phyloP scores from a whole-genome alignment of 768 basidiomycete genomes.

The Lentinus brumalis region DNA sequence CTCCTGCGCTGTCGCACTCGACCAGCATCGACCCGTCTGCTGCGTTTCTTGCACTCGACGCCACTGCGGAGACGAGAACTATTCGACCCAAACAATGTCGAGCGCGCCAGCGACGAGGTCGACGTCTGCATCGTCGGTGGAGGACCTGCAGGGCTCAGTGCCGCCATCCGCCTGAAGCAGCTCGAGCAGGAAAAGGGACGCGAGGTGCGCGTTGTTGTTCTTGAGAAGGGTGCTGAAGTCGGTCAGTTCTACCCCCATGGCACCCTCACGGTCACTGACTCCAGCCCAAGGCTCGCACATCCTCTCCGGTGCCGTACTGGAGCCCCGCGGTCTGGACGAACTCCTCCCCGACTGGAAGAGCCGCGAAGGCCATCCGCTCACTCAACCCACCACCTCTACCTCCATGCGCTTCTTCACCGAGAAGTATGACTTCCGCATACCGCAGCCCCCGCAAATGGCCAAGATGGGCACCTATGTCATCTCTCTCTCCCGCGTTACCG shows the following conservation, averaged over 20 bases:
- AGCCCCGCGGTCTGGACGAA: conserved; percentile 88
- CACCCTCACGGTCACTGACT: not conserved
- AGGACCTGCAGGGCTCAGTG: conserved; percentile 92
- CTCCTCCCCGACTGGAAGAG: conserved; percentile 85
- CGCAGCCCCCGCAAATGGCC: conserved; percentile 96
- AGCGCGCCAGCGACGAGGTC: conserved; percentile 87
- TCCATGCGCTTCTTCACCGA: conserved; percentile 85
- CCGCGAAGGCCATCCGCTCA: conserved; percentile 71
- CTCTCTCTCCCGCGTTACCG: conserved; percentile 84
- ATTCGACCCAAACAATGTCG: conserved; percentile 62
- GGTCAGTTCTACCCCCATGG: conserved; percentile 51
- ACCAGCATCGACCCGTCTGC: not conserved
- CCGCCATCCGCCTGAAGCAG: conserved; percentile 96
- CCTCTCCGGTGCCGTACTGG: conserved; percentile 93
- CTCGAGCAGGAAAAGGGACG: conserved; percentile 77
- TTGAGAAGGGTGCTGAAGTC: conserved; percentile 94
- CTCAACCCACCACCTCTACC: conserved; percentile 74
- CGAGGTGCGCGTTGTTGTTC: conserved; percentile 87
- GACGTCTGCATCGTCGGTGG: conserved; percentile 98
- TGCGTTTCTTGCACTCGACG: conserved; percentile 30
- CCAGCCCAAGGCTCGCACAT: conserved; percentile 78
- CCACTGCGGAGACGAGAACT: conserved; percentile 32
- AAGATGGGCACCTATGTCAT: conserved; percentile 94
- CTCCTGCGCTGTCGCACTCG: not conserved
- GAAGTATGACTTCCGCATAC: conserved; percentile 72